Conservation (phyloP, 139 green algal species). For the Choricystis sp. region DNA sequence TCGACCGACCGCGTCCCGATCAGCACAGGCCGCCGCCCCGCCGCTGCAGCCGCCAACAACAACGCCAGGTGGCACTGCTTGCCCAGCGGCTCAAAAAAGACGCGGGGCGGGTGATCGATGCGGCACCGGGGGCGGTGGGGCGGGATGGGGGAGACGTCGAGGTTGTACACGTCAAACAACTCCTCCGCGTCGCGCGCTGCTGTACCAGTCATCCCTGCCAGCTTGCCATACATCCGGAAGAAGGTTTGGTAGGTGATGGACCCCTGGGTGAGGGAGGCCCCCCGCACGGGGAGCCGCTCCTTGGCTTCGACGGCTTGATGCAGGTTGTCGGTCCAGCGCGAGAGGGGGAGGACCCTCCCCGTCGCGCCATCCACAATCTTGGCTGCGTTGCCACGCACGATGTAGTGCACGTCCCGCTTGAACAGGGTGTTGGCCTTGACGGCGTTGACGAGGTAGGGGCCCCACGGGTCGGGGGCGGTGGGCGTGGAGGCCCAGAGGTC, state of each 20-base stretch:
- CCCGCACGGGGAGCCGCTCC: constrained; percentile 25
- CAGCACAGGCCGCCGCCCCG: constrained; percentile 53
- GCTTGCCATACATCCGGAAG: constrained; percentile 44
- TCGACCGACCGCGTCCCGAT: constrained; percentile 73
- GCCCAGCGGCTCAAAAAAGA: constrained; percentile 28
- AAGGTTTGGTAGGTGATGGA: constrained; percentile 51
- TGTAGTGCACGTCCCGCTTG: constrained; percentile 42
- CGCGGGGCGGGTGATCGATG: constrained; percentile 30
- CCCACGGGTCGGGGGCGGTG: constrained; percentile 24
- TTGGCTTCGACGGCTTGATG: constrained; percentile 68
- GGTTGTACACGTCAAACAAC: constrained; percentile 34
- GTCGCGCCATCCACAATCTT: constrained; percentile 42
- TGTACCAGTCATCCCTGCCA: constrained; percentile 60
- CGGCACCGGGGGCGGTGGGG: constrained; percentile 51
- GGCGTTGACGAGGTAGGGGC: constrained; percentile 25
- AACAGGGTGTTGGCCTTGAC: constrained; percentile 34
- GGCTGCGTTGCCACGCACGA: constrained; percentile 27
- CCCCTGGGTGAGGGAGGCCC: constrained; percentile 10
- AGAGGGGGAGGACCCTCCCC: constrained; percentile 17
- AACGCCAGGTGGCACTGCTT: constrained; percentile 1
- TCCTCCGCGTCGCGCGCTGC: constrained; percentile 26
- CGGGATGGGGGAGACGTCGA: constrained; percentile 56
- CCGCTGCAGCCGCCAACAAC: constrained; percentile 11
- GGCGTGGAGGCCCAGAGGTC: constrained; percentile 9
- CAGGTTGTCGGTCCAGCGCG: constrained; percentile 41